Evolutionary conservation across 306 rosid species (phyloP), one percentile per base, ranked within the genome.

Genomic region (Acacia acuminata): DNA sequence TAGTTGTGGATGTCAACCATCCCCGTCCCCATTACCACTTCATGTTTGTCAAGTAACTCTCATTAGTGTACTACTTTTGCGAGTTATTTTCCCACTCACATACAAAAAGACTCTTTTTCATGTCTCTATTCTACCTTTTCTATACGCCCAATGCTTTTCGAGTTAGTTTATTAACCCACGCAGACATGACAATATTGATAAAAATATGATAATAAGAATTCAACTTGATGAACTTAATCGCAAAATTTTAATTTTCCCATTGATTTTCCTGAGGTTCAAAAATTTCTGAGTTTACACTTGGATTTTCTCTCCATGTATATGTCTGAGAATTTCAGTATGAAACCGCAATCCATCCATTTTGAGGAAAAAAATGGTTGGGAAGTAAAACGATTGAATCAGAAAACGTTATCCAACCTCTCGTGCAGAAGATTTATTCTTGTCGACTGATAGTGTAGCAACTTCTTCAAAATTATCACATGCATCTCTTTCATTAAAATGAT

Each of bases 371-470:
- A 42, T 11, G 44, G 81, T 82, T 8, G 38, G 82, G 83, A 82
- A 76, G 75, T 73, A 63, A 75, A 25, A 67, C 64, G 72, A 73
- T 45, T 76, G 48, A 63, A 15, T 76, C 30, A n/a, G 47, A 78
- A 69, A 64, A 71, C 79, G 8, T 78, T 82, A 92, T n/a, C 80
- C 83, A 51, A 81, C 85, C 81, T 88, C 83, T 73, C 68, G 82
- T 71, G 85, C 51, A 65, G 84, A 45, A 50, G 97, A 82, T 60
- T 85, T 87, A 47, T 79, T 89, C 70, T 90, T 84, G 50, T 85
- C 91, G 19, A 87, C 87, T 2, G 86, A 86, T 87, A 92, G 77
- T 76, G 84, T 71, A 11, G 92, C 70, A 68, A 87, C 93, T 83
- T 89, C 83, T 79, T 77, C 51, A 72, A 45, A 44, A 64, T 82